Evolutionary conservation across 2,329 filamentous ascomycete genomes (phyloP), one percentile per base, ranked within the genome.

Genomic region (Aspergillus latus): DNA sequence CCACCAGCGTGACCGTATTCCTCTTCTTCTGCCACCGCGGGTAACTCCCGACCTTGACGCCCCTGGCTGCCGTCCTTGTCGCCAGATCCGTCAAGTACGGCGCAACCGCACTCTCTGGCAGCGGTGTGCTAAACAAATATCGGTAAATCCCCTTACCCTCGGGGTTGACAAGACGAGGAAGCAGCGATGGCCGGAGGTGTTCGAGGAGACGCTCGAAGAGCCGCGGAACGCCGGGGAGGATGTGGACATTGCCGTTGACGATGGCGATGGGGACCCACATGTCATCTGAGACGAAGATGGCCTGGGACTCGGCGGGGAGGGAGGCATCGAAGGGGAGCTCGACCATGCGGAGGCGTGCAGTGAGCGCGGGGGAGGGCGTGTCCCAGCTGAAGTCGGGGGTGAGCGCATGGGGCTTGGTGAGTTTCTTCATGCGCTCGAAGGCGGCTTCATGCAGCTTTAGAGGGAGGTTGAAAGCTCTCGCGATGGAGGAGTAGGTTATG

Each of bases 31-130:
- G 90, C 92, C 92, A 97, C 54, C 91, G 81, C 36, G 94, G 94
- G 74, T 99, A 97, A 74, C 90, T 96, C 46, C 94, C 94, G 13
- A 97, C 91, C 77, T 97, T 97, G 67, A 97, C 83, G 2, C 91
- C 92, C 67, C 83, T 85, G 0, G 85, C 78, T 70, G 86, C 88
- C 21, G 92, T 88, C 71, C 84, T 84, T 29, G 78, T 82, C 4
- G 92, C 90, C 60, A 97, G 77, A 62, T 90, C 83, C 1, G 91
- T 93, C 67, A 99, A 78, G 70, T 90, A 97, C 15, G 81, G 84
- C 10, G 94, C 93, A 32, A 97, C 86, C 15, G 83, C 83, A 73
- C 92, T 97, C 80, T 99, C 94, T 0, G 89, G 80, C 74, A 96
- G 72, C 29, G 93, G 92, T 29, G 94, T 97, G 49, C 89, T 91